Evolutionary conservation across 73 alveolate genomes (phyloP), one percentile per base, ranked within the genome.

Genomic region (Breviolum minutum): DNA sequence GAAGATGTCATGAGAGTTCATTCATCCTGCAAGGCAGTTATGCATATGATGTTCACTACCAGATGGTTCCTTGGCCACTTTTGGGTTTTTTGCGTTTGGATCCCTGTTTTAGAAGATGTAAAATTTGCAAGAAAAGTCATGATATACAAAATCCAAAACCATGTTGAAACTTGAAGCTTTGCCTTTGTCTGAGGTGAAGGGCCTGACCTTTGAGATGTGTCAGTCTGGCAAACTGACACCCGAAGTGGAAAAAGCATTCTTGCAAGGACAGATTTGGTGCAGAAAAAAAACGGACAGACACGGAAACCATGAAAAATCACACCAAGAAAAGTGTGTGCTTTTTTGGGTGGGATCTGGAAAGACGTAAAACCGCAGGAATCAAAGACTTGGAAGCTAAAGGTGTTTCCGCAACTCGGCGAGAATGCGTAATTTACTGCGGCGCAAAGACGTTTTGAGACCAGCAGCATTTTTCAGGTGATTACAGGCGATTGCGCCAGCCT

Each of bases 181-280:
- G 74, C 11, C 74, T 66, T 17, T 17, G 24, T 13, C 11, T 11
- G 74, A 83, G 92, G 92, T 83, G 92, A 61, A 83, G 29, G 99
- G 99, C 60, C 83, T 93, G 48, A 93, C 99, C 83, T 93, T 93
- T 61, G 99, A 93, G 71, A 61, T 93, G 83, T 93, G 99, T 83
- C 99, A 93, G 63, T 61, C 99, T 17, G 99, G 99, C 16, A 93
- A 93, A 60, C 54, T 93, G 71, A 74, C 99, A 30, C 92, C 79
- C 7, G 93, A 93, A 29, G 99, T 93, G 81, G 92, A 90, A 80
- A 11, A 71, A 24, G 76, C 92, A 27, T 83, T 83, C 63, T 26
- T 83, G 73, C 92, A 83, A 54, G 92, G 92, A 40, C 48, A 2
- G 14, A 24, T 60, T 7, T 27, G 80, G 80, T 70, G 80, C 27